Conservation (phyloP, 371 early-diverging fungal genomes). For the Mortierella sp. region DNA sequence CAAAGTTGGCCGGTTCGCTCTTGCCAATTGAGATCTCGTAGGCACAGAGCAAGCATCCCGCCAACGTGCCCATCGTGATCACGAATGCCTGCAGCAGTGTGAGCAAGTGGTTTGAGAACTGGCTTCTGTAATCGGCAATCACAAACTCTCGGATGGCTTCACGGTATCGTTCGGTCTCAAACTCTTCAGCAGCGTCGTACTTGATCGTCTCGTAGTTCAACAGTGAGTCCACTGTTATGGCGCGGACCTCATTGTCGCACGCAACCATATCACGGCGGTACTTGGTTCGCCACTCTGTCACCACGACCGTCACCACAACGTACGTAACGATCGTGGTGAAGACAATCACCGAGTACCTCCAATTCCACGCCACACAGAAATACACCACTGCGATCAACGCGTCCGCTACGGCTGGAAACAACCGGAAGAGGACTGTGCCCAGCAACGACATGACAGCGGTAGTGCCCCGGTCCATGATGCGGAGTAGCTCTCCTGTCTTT, state of each 20-base stretch:
- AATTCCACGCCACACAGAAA: slow-evolving; percentile 75
- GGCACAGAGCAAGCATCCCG: slow-evolving; percentile 81
- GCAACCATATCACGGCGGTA: slow-evolving; percentile 81
- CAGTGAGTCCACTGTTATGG: slow-evolving; percentile 90
- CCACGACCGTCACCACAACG: slow-evolving; percentile 77
- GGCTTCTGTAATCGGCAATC: slow-evolving; percentile 82
- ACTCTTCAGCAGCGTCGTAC: slow-evolving; percentile 81
- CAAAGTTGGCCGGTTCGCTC: slow-evolving; percentile 86
- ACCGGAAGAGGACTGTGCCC: slow-evolving; percentile 85
- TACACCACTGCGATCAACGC: slow-evolving; percentile 80
- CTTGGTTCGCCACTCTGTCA: slow-evolving; percentile 93
- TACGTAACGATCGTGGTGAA: slow-evolving; percentile 88
- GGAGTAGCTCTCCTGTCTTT: slow-evolving; percentile 91
- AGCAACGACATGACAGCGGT: slow-evolving; percentile 80
- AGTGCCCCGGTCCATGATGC: slow-evolving; percentile 89
- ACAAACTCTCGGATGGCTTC: slow-evolving; percentile 82
- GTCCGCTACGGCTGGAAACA: slow-evolving; percentile 88
- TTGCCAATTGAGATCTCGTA: slow-evolving; percentile 77
- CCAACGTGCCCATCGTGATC: slow-evolving; percentile 84
- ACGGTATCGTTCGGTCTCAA: slow-evolving; percentile 82
- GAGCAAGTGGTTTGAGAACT: slow-evolving; percentile 77
- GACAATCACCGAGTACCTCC: slow-evolving; percentile 82
- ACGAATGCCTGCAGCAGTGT: slow-evolving; percentile 88
- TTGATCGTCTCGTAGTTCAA: slow-evolving; percentile 98
- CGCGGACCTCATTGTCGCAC: slow-evolving; percentile 77